Evolutionary conservation across 352 stramenopile species (phyloP).

Genomic region (Phytophthora ohioensis): DNA sequence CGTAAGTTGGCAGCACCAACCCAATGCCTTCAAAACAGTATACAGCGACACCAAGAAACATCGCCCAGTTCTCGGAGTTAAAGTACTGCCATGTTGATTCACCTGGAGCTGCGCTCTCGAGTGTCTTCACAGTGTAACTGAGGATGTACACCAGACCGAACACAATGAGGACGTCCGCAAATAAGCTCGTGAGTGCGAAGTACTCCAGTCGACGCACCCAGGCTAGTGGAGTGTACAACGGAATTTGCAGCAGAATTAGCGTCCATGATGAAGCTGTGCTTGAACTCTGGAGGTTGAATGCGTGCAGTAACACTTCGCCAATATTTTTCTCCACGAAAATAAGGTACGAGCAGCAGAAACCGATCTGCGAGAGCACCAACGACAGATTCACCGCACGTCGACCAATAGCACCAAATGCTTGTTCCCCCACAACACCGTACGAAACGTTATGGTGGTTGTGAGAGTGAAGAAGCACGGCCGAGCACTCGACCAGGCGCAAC

Average conservation of each 20-base stretch:
- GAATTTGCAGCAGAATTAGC: slow-evolving; percentile 65
- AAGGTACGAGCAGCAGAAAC: slow-evolving; percentile 77
- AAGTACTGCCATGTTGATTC: slow-evolving; percentile 62
- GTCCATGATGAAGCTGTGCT: slow-evolving; percentile 53
- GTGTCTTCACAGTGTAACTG: slow-evolving; percentile 48
- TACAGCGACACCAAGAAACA: slow-evolving; percentile 69
- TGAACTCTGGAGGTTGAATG: slow-evolving; percentile 50
- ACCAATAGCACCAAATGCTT: slow-evolving; percentile 50
- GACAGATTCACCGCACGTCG: slow-evolving; percentile 64
- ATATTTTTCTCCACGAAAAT: slow-evolving; percentile 81
- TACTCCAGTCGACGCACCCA: slow-evolving; percentile 75
- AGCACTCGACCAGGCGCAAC: slow-evolving; percentile 62
- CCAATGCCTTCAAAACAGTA: slow-evolving; percentile 75
- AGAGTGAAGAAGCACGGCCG: slow-evolving; percentile 38
- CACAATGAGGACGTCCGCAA: slow-evolving; percentile 64
- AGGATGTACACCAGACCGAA: slow-evolving; percentile 66
- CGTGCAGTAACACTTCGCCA: slow-evolving; percentile 55
- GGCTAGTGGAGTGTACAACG: slow-evolving; percentile 65
- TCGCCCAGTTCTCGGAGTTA: slow-evolving; percentile 61
- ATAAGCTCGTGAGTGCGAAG: slow-evolving; percentile 66
- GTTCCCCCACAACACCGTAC: slow-evolving; percentile 61
- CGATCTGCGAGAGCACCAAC: slow-evolving; percentile 69
- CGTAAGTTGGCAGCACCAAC: slow-evolving; percentile 66
- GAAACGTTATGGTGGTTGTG: slow-evolving; percentile 44
- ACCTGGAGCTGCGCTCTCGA: slow-evolving; percentile 35